Conservation (phyloP, 2,329 filamentous ascomycete genomes). For the Verticillium albo-atrum region DNA sequence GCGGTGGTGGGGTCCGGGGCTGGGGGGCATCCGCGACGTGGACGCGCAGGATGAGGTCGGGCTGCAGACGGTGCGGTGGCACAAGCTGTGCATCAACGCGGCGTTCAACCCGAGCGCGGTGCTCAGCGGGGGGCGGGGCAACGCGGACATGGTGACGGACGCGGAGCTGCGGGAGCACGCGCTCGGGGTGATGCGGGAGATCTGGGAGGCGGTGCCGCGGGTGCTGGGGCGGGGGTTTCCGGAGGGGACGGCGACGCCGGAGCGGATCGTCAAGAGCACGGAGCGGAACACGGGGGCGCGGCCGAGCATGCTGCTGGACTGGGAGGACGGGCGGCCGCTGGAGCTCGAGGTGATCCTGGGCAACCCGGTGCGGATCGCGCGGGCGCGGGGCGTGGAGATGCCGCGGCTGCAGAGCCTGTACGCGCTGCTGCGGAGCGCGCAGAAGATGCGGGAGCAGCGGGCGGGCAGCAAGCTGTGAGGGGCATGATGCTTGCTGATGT, state of each 20-base stretch:
- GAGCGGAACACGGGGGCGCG: slow-evolving; percentile 60
- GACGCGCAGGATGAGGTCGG: slow-evolving; percentile 60
- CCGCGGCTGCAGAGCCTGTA: slow-evolving; percentile 64
- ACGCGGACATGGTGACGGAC: slow-evolving; percentile 62
- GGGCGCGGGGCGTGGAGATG: slow-evolving; percentile 59
- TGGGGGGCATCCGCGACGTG: slow-evolving; percentile 62
- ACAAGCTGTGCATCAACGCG: slow-evolving; percentile 73
- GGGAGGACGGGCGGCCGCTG: slow-evolving; percentile 61
- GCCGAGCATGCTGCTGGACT: slow-evolving; percentile 66
- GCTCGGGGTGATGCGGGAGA: slow-evolving; percentile 64
- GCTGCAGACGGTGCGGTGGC: slow-evolving; percentile 68
- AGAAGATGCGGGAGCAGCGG: slow-evolving; percentile 38
- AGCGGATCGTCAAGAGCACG: slow-evolving; percentile 59
- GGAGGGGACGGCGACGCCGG: slow-evolving; percentile 53
- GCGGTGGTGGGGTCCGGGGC: slow-evolving; percentile 43
- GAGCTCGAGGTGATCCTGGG: slow-evolving; percentile 71
- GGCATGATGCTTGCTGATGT: not conserved
- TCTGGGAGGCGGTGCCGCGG: slow-evolving; percentile 58
- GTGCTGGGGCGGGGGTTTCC: slow-evolving; percentile 60
- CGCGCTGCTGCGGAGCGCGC: slow-evolving; percentile 59
- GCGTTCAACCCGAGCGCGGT: slow-evolving; percentile 71
- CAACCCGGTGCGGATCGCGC: slow-evolving; percentile 63
- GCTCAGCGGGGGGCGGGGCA: slow-evolving; percentile 58
- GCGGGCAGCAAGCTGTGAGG: not conserved
- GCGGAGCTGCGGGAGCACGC: slow-evolving; percentile 59